Base-by-base conservation (phyloP, 768 basidiomycete genomes). In the Rubroboletus satanas region DNA sequence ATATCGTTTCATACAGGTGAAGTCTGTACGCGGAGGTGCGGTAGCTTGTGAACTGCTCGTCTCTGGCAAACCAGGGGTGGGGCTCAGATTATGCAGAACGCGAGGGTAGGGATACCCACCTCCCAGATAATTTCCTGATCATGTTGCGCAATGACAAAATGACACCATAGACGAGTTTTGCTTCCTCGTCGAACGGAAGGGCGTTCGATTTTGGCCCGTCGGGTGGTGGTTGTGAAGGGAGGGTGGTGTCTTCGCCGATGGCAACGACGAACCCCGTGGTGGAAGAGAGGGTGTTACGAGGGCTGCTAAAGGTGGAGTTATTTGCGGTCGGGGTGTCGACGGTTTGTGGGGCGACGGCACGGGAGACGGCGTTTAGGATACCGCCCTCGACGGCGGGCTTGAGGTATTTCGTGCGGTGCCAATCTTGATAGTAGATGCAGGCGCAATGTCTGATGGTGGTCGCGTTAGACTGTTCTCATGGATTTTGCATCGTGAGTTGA, bases 101-200 rank as follows among this genome's bases (percentile, higher is more conserved):
- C 14, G 8, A 18, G 8, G 28, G n/a, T 1, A 23, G 10, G 32
- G 35, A 48, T 2, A 32, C 33, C 62, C 75, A 61, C 96, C 86
- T 80, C 62, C 88, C 86, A 12, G 95, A 90, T 10, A 99, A 72
- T 71, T 97, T 98, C 77, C 85, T 96, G 66, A 96, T 77, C 94
- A 98, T 96, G 71, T 93, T 94, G 51, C 93, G 75, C 62, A 99
- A 68, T 7, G 92, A 94, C 41, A 98, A 76, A 14, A 98, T 79
- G 51, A 99, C 91, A 52, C 97, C 97, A 68, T 98, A 99, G 0
- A 99, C 95, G 57, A 99, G 80, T 68, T 99, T 99, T 1, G 88
- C 87, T 71, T 99, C 96, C 70, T 99, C 97, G 66, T 99, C 97
- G 62, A 99, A 98, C 7, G 96, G 78, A 18, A 99, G 75, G 4